phyloP scores from a whole-genome alignment of 2,329 filamentous ascomycete species.

The Immersiporthe knoxdaviesiana region DNA sequence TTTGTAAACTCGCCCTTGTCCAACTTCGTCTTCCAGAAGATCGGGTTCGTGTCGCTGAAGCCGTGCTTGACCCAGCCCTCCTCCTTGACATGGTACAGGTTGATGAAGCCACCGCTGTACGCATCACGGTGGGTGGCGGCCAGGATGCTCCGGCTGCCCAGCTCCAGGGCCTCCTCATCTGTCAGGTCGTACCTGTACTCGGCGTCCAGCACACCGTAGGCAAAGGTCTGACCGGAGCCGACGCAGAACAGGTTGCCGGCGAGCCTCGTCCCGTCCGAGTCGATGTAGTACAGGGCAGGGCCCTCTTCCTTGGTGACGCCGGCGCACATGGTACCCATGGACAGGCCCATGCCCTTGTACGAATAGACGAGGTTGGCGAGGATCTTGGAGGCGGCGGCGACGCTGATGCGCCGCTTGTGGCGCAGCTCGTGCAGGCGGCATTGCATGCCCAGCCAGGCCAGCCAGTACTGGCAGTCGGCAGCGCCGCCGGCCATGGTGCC shows the following conservation, averaged over 20 bases:
- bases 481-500: conserved; percentile 99
- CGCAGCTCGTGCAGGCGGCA: conserved; percentile 98
- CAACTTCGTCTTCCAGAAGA: conserved; percentile 99
- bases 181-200: conserved; percentile 90
- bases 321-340: conserved; percentile 99
- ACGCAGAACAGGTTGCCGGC: conserved; percentile 97
- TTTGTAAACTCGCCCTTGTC: conserved; percentile 98
- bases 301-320: conserved; percentile 95
- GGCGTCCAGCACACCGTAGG: conserved; percentile 95
- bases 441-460: conserved; percentile 98
- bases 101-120: conserved; percentile 98
- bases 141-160: conserved; percentile 89
- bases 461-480: conserved; percentile 99
- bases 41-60: conserved; percentile 96
- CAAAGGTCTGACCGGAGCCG: conserved; percentile 96
- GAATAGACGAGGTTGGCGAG: conserved; percentile 97
- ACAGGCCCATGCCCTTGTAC: conserved; percentile 98
- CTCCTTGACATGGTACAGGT: conserved; percentile 99
- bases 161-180: conserved; percentile 85
- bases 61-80: conserved; percentile 98
- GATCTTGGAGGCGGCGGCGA: conserved; percentile 96
- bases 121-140: conserved; percentile 96
- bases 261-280: conserved; percentile 92
- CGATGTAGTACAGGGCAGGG: conserved; percentile 98
- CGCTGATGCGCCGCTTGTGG: conserved; percentile 97